Percentiles rank a stretch among this genome's conserved stretches.
Evolutionary conservation across 805 yeast genomes (phyloP).

Genomic region (Suhomyces faveliae): DNA sequence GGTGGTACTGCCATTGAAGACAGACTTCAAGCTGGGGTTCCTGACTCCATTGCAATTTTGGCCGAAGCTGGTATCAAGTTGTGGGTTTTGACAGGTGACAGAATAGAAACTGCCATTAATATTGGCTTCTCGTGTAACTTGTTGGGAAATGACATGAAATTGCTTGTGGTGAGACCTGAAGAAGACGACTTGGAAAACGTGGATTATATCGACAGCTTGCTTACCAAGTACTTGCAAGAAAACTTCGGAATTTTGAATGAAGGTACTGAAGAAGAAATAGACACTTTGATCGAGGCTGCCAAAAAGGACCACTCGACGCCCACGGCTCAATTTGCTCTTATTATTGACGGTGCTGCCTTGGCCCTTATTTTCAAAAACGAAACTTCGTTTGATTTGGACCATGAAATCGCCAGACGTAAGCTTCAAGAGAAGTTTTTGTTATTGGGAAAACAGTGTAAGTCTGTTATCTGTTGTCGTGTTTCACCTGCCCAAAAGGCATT

Average conservation of each 20-base stretch:
- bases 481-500: conserved; percentile 86
- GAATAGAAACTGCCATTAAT: conserved; percentile 86
- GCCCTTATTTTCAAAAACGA: conserved; percentile 45
- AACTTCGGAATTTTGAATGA: conserved; percentile 40
- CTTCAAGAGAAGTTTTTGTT: conserved; percentile 53
- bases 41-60: conserved; percentile 69
- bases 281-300: conserved; percentile 46
- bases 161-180: conserved; percentile 59
- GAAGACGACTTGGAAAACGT: conserved; percentile 37
- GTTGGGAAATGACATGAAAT: conserved; percentile 72
- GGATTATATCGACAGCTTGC: conserved; percentile 32
- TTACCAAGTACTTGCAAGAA: conserved; percentile 48
- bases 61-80: conserved; percentile 78
- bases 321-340: conserved; percentile 60
- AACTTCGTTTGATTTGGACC: conserved; percentile 34
- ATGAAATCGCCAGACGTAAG: conserved; percentile 23
- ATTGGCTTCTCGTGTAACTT: conserved; percentile 85
- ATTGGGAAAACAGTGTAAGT: conserved; percentile 74
- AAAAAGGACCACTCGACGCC: conserved; percentile 65
- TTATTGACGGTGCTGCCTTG: conserved; percentile 81
- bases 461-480: conserved; percentile 84
- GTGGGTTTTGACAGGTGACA: conserved; percentile 88
- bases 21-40: conserved; percentile 82
- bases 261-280: conserved; percentile 30
- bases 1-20: conserved; percentile 91